Conservation (phyloP, 805 yeast genomes). For the Wickerhamiella alocasiicola region DNA sequence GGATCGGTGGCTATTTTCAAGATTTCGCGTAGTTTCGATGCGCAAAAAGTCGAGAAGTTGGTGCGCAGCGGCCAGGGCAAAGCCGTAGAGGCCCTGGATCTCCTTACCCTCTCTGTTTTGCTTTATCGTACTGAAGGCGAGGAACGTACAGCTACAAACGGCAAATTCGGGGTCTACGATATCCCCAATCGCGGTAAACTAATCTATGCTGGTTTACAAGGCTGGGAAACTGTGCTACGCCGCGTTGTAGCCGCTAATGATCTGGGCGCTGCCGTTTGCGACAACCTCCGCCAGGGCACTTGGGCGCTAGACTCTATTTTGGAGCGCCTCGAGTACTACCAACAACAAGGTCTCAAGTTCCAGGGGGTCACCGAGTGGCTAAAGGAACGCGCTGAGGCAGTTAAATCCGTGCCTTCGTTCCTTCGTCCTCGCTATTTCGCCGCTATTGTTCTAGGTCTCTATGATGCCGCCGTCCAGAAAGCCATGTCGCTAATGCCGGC, state of each 20-base stretch:
- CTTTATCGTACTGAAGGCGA: conserved; percentile 75
- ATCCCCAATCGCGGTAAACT: conserved; percentile 65
- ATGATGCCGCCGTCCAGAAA: conserved; percentile 63
- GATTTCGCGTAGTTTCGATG: conserved; percentile 57
- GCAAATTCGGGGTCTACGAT: conserved; percentile 57
- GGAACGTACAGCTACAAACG: conserved; percentile 69
- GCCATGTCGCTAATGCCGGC: conserved; percentile 47
- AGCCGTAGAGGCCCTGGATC: conserved; percentile 48
- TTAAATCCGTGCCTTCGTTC: conserved; percentile 61
- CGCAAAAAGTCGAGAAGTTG: conserved; percentile 48
- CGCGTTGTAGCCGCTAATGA: conserved; percentile 55
- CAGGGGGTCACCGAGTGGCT: conserved; percentile 61
- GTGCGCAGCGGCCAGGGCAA: conserved; percentile 66
- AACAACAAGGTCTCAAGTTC: conserved; percentile 27
- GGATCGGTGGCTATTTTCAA: conserved; percentile 82
- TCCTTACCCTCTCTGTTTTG: conserved; percentile 62
- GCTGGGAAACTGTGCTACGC: conserved; percentile 68
- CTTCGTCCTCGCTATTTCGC: conserved; percentile 81
- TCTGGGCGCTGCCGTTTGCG: conserved; percentile 71
- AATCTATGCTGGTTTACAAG: conserved; percentile 84
- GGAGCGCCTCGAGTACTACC: conserved; percentile 47
- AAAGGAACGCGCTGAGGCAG: conserved; percentile 44
- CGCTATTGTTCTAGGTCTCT: conserved; percentile 66
- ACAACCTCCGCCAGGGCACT: conserved; percentile 64
- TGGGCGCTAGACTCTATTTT: conserved; percentile 83